A percentile compares a stretch with the other conserved stretches of the same genome.
Conservation (phyloP, 139 green algal species). For the Micractinium sp. region DNA sequence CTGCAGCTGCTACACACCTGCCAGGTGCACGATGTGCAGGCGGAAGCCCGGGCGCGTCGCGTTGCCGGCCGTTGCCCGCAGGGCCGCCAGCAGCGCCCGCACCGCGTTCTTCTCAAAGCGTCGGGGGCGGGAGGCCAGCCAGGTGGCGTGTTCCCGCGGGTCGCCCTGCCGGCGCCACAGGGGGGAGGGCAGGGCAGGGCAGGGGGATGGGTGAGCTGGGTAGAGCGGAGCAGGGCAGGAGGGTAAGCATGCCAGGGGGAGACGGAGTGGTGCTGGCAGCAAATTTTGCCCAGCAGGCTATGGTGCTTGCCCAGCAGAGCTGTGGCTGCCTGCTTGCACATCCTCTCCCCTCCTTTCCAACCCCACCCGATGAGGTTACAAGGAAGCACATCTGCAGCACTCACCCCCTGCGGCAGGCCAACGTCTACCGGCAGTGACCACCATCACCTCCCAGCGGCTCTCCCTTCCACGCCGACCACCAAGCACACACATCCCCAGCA, state of each 20-base stretch:
- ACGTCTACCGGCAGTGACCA: too few species aligned
- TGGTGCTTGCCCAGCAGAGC: neutral
- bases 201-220: too few species aligned
- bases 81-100: conserved; percentile 63
- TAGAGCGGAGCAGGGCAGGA: neutral
- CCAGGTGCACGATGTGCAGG: conserved; percentile 37
- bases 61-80: conserved; percentile 35
- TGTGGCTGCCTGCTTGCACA: neutral
- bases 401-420: too few species aligned
- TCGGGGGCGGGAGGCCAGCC: conserved; percentile 71
- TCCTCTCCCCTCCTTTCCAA: too few species aligned
- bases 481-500: neutral
- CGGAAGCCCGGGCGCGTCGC: conserved; percentile 17
- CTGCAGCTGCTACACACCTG: neutral
- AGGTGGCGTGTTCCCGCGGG: conserved; percentile 75
- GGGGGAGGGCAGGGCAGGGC: neutral
- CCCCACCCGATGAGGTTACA: too few species aligned
- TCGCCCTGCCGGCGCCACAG: conserved; percentile 50
- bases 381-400: too few species aligned
- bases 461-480: too few species aligned
- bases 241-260: neutral
- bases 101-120: conserved; percentile 80
- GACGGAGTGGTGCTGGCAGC: neutral
- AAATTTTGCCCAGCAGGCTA: neutral
- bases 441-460: too few species aligned